phyloP scores from a whole-genome alignment of 2,329 filamentous ascomycete genomes.

The Colletotrichum sp. region DNA sequence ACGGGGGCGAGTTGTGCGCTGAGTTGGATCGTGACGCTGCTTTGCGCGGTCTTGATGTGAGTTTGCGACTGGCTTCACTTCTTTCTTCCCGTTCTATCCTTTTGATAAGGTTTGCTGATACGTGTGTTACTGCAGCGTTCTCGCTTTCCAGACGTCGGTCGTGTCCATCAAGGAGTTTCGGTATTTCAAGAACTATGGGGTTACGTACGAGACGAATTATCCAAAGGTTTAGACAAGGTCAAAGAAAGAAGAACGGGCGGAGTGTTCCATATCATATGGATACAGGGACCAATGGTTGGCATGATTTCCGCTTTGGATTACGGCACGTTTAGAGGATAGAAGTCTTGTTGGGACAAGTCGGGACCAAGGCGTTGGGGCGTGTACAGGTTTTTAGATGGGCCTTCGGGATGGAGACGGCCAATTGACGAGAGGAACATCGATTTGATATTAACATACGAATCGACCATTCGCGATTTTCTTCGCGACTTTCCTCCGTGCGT shows the following conservation, averaged over 20 bases:
- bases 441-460: too few relatives aligned
- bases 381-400: background rate
- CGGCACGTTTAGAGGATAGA: accelerated
- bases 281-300: background rate
- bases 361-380: background rate
- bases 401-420: background rate
- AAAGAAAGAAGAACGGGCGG: background rate
- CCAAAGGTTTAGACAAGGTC: background rate
- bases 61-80: background rate
- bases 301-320: background rate
- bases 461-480: too few relatives aligned
- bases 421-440: background rate
- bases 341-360: background rate
- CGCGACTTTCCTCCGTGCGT: too few relatives aligned
- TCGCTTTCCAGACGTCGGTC: conserved; percentile 10
- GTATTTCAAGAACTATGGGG: conserved; percentile 3
- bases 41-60: conserved; percentile 10
- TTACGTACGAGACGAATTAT: background rate
- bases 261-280: background rate
- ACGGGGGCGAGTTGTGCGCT: conserved; percentile 14
- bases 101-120: background rate
- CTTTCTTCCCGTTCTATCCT: background rate
- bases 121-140: background rate
- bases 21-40: conserved; percentile 8
- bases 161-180: conserved; percentile 2